Conservation (phyloP, 148 eudicot species). For the Vaccinium darrowii region DNA sequence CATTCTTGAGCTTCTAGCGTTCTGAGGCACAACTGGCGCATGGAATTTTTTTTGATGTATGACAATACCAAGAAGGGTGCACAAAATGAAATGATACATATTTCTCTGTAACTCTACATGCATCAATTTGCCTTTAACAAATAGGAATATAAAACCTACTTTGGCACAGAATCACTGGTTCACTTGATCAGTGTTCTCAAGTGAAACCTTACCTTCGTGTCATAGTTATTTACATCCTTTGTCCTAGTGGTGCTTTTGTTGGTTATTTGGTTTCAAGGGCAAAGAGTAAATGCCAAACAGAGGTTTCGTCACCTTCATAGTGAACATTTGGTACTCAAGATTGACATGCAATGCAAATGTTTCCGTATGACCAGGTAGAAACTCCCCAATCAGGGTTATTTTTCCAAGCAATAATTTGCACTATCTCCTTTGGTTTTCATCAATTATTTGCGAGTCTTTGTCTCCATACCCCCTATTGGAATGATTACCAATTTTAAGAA, state of each 20-base stretch:
- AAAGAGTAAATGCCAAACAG: background rate
- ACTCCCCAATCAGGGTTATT: background rate
- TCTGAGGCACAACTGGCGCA: background rate
- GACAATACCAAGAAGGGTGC: background rate
- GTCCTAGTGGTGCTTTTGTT: background rate
- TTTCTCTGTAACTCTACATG: background rate
- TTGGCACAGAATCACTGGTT: background rate
- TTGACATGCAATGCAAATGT: background rate
- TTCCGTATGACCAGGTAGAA: background rate
- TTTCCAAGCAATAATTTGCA: background rate
- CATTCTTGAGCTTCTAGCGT: background rate
- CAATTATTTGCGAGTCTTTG: background rate
- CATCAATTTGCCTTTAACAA: background rate
- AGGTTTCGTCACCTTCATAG: background rate
- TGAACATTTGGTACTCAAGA: background rate
- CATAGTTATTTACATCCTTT: background rate
- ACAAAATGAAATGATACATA: background rate
- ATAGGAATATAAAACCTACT: background rate
- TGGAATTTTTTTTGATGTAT: background rate
- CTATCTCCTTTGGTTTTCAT: background rate
- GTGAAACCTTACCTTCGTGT: constrained; percentile 1
- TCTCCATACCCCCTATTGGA: background rate
- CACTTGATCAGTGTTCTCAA: background rate
- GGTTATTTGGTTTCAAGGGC: background rate
- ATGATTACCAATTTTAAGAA: background rate